phyloP scores from a whole-genome alignment of 305 asterid species.

The Lippia alba region DNA sequence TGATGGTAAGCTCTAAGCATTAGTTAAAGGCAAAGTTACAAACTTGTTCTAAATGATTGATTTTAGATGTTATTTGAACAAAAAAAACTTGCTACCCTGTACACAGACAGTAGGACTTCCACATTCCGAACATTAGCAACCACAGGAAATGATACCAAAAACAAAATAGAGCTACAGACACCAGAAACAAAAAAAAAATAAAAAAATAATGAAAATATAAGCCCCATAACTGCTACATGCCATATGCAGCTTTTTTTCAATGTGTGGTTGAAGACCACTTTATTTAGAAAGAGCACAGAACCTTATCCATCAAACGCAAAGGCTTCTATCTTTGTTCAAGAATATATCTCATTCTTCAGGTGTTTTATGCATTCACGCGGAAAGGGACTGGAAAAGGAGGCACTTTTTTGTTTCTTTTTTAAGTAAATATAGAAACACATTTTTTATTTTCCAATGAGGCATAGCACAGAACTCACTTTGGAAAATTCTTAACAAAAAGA shows the following conservation, averaged over 20 bases:
- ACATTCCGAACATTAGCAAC: constrained; percentile 2
- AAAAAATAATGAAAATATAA: not conserved
- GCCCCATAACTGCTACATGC: not conserved
- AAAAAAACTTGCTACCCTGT: not conserved
- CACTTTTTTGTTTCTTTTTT: not conserved
- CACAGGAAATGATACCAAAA: not conserved
- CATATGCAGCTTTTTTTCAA: constrained; percentile 3
- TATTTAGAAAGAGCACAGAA: constrained; percentile 5
- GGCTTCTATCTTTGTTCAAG: constrained; percentile 4
- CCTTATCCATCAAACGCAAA: not conserved
- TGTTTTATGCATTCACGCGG: constrained; percentile 2
- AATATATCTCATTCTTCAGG: not conserved
- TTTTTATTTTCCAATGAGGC: not conserved
- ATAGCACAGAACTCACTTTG: constrained; percentile 17
- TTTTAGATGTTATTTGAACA: constrained; percentile 19
- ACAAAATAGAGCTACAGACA: not conserved
- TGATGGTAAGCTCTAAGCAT: constrained; percentile 25
- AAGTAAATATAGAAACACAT: not conserved
- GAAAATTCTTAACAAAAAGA: too few relatives aligned
- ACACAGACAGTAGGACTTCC: constrained; percentile 10
- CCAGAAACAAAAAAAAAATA: too few relatives aligned
- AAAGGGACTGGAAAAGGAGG: constrained; percentile 14
- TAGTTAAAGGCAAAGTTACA: constrained; percentile 18
- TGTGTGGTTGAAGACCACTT: constrained; percentile 8
- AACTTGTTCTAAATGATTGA: constrained; percentile 6